Conservation (phyloP, 2,329 filamentous ascomycete species). For the Arthrinium puccinioides region DNA sequence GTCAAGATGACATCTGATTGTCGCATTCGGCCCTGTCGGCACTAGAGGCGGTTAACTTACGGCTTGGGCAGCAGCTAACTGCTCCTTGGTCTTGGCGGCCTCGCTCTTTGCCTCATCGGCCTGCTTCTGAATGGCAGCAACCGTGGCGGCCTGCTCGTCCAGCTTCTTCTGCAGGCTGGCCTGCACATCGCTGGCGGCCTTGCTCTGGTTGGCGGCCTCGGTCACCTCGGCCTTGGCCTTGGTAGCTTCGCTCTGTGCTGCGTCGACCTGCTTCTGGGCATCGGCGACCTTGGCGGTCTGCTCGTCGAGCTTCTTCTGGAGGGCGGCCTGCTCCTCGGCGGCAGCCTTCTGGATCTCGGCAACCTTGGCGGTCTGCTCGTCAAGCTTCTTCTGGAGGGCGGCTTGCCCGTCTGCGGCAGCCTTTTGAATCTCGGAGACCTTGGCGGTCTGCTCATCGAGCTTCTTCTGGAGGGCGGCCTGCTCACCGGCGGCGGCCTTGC, state of each 20-base stretch:
- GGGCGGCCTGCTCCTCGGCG: conserved; percentile 22
- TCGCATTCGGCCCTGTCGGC: no score
- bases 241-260: conserved; percentile 27
- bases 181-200: conserved; percentile 18
- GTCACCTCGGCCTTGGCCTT: conserved; percentile 25
- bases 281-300: conserved; percentile 11
- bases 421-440: conserved; percentile 13
- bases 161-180: conserved; percentile 21
- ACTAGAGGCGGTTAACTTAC: conserved; percentile 22
- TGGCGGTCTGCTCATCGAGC: conserved; percentile 4
- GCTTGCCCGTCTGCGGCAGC: conserved; percentile 18
- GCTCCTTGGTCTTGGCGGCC: conserved; percentile 27
- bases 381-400: conserved; percentile 20
- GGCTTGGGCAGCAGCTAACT: conserved; percentile 23
- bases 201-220: no score
- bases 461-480: conserved; percentile 8
- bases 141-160: conserved; percentile 21
- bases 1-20: no score
- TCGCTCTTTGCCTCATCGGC: conserved; percentile 27
- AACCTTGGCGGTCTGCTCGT: conserved; percentile 22
- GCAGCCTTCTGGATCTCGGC: conserved; percentile 20
- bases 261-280: conserved; percentile 18
- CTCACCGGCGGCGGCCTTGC: conserved; percentile 16
- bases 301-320: conserved; percentile 3
- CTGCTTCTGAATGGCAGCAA: conserved; percentile 22